Base-by-base conservation (phyloP, 257 asterid species). In the Oldenlandia corymbosa region DNA sequence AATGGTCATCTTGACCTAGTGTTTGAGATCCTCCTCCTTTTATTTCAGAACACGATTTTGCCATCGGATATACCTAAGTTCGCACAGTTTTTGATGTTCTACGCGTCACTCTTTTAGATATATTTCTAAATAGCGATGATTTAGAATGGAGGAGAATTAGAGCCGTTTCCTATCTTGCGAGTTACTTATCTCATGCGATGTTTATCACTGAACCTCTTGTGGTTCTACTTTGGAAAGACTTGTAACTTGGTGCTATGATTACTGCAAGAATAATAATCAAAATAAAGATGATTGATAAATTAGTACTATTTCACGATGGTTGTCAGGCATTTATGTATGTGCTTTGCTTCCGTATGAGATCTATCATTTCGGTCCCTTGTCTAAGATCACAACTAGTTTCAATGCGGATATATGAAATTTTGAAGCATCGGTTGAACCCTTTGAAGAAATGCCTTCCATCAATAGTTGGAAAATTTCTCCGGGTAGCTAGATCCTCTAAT, bases 111-210 rank as follows among this genome's bases (percentile, higher is more conserved):
- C 91, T 93, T 43, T 54, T 82, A 43, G 58, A 79, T 68, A 77
- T 75, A 48, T 93, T 85, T 77, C 74, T 75, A 81, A 73, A 70
- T 66, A 50, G 86, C 71, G 31, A n/a, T n/a, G n/a, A n/a, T n/a
- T n/a, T n/a, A n/a, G n/a, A n/a, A n/a, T n/a, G n/a, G n/a, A n/a
- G 95, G 96, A 93, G 99, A 78, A 87, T 87, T 95, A 85, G 97
- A 51, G 94, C 99, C 73, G 88, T 83, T 71, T 85, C 97, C 31
- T 93, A 93, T 80, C 92, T 93, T 49, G 95, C 99, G 60, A 90
- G 97, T 77, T 93, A 81, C 76, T 75, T 93, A 71, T 83, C 99
- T 43, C 97, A 97, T 67, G 91, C 94, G 31, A 87, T 71, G 81
- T 90, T 85, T 78, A 71, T 89, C 62, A 65, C 93, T 0, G 64